Evolutionary conservation across 768 basidiomycete genomes (phyloP), one percentile per base, ranked within the genome.

Genomic region (Phylloporus arenicola): DNA sequence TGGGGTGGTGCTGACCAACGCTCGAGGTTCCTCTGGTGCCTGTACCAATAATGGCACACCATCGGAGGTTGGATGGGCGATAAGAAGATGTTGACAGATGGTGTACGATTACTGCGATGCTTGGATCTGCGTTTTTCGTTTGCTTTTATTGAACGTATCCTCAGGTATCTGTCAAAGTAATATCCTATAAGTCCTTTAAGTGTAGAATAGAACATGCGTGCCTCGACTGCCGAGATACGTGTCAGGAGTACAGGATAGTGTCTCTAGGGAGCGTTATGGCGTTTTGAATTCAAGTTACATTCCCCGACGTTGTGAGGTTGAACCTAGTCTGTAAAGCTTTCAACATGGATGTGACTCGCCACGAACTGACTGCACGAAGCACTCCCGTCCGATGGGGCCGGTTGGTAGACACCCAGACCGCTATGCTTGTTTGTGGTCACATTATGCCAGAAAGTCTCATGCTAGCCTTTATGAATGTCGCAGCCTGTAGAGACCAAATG

Each of bases 1-100:
- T 43, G 6, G 24, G 12, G 37, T 33, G 31, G 34, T 43, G 40
- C 41, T 48, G 16, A 46, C 11, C 10, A 3, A 4, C 4, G 20
- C 13, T 13, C 27, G 39, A 82, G 80, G 75, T 41, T 2, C 69
- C 33, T 73, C 75, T 22, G 77, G 73, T 47, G 80, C 77, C 43
- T 84, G 83, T 83, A 70, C 68, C 42, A 75, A 84, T 57, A 67
- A 78, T 59, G 81, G 82, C 8, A 61, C 74, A 25, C 7, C 25
- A 7, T 7, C 25, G 25, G 25, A 25, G 25, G 25, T 25, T 25
- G 25, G 25, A 37, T 85, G 39, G 38, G 13, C n/a, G 39, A 40
- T 40, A 40, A 40, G 39, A 16, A 40, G 39, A 40, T 40, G 24
- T 39, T 20, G 38, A 9, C 6, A 11, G 38, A 20, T 20, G 17